Base-by-base conservation (phyloP, 306 rosid genomes). In the Benincasa hispida region DNA sequence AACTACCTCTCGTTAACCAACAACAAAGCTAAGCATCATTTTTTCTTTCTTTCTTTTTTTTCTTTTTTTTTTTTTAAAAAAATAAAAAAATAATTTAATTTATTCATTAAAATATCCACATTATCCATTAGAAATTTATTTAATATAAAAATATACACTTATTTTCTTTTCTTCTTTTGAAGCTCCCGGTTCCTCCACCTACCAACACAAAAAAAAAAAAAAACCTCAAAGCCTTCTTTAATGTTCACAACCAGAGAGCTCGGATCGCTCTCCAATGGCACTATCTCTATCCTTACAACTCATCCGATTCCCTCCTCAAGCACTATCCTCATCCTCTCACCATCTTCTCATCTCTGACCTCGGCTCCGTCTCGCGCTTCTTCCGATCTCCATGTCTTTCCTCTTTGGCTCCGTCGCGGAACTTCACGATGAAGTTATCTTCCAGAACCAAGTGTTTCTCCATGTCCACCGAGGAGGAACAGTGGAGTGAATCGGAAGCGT, bases 391-490 rank as follows among this genome's bases (percentile, higher is more conserved):
- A 30, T 81, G 83, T 22, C 61, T 39, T 6, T 59, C 84, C 48
- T 70, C 87, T 54, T 37, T 77, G 56, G 63, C 65, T 66, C 79
- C 70, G 70, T 84, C 47, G 50, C 88, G 79, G 60, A 80, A 75
- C 47, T 53, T 12, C 48, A 54, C 74, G 19, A 18, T 83, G 8
- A 63, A 3, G 24, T 8, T 63, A 32, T 63, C 79, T 34, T 78
- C 85, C 27, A 69, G 75, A 22, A 30, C 81, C 39, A 89, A 85
- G 61, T 89, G 92, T 84, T 24, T 82, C 32, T 54, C 87, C 41
- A 84, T 88, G 82, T 86, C 96, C 10, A 88, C 96, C 5, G 93
- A 85, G 77, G 95, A 92, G 86, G 90, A 87, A 67, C 77, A 48
- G 25, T 81, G 77, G 81, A 76, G 69, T n/a, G 91, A 88, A 5